Base-by-base conservation (phyloP, 2,329 filamentous ascomycete species). In the Pestalotiopsis sp. region DNA sequence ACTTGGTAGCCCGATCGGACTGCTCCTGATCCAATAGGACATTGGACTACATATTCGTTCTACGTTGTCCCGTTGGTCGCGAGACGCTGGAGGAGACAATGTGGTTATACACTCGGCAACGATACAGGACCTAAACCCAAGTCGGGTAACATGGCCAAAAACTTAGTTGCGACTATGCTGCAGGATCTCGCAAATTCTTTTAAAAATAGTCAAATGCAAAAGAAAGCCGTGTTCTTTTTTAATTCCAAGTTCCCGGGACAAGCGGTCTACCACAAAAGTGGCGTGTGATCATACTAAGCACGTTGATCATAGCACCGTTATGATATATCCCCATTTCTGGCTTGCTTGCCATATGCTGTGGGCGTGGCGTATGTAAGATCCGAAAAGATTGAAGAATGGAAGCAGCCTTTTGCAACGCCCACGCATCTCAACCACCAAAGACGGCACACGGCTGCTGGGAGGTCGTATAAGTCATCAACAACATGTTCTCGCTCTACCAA, bases 221-320 rank as follows among this genome's bases (percentile, higher is more conserved):
- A 35, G 26, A 10, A n/a, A 35, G n/a, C 14, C 38, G 14, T 52
- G 17, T n/a, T 52, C 17, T 20, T n/a, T 5, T 3, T 9, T 52
- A 5, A 61, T 61, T 35, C 58, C 58, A 61, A 26, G 30, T 35
- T 61, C 58, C 58, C 30, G 58, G 58, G 58, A 61, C 58, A 35
- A 38, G 58, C 58, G 58, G 58, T 61, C 24, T 61, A 35, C 30
- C n/a, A 11, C 26, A 6, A 22, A 26, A 35, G 26, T n/a, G 14
- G 20, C 35, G 26, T 61, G 30, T 39, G 30, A 61, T 61, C 11
- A 58, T 24, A 58, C 11, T 24, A 58, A 20, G 55, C 22, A 24
- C 55, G 20, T 52, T 35, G 30, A 35, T 35, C 44, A n/a, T 52
- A 52, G 44, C 17, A 52, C 44, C 17, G 4, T 52, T n/a, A n/a